A percentile compares a stretch with the other conserved stretches of the same genome.
These are phyloP conservation scores for Pezicula neosporulosa DNA, from an alignment of 2,329 filamentous ascomycete species.

Conservation along the genomic window DNA sequence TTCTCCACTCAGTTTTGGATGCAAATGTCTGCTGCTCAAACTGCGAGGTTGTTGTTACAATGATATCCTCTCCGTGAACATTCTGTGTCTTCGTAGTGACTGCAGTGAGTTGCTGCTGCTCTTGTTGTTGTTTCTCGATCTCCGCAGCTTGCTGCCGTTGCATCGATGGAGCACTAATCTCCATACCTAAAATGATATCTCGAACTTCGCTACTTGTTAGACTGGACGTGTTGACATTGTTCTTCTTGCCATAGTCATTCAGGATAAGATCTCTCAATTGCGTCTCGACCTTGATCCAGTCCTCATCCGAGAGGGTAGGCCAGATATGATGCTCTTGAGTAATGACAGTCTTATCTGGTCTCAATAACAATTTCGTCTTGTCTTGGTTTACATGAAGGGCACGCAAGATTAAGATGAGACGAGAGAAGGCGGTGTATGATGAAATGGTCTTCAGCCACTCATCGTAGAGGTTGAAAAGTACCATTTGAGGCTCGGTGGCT, in stretches of 20 bases:
- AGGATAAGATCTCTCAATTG: slow-evolving; percentile 92
- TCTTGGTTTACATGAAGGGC: slow-evolving; percentile 97
- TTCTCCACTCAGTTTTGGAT: slow-evolving; percentile 98
- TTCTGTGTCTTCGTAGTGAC: slow-evolving; percentile 99
- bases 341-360: slow-evolving; percentile 96
- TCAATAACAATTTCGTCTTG: slow-evolving; percentile 92
- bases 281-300: slow-evolving; percentile 99
- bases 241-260: slow-evolving; percentile 99
- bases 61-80: slow-evolving; percentile 93
- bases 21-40: slow-evolving; percentile 98
- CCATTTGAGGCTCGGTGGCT: slow-evolving; percentile 99
- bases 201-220: slow-evolving; percentile 95
- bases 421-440: slow-evolving; percentile 96
- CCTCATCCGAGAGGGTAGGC: slow-evolving; percentile 90
- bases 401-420: slow-evolving; percentile 87
- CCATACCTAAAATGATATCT: slow-evolving; percentile 99
- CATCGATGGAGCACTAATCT: slow-evolving; percentile 96
- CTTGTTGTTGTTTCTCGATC: slow-evolving; percentile 98
- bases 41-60: slow-evolving; percentile 95
- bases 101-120: slow-evolving; percentile 92
- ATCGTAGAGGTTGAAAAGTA: slow-evolving; percentile 97
- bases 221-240: slow-evolving; percentile 98
- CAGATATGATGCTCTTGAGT: slow-evolving; percentile 99
- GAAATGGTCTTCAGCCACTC: slow-evolving; percentile 99
- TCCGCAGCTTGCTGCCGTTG: slow-evolving; percentile 97